phyloP scores from a whole-genome alignment of 2,329 filamentous ascomycete genomes.

The Hypoxylon sp. region DNA sequence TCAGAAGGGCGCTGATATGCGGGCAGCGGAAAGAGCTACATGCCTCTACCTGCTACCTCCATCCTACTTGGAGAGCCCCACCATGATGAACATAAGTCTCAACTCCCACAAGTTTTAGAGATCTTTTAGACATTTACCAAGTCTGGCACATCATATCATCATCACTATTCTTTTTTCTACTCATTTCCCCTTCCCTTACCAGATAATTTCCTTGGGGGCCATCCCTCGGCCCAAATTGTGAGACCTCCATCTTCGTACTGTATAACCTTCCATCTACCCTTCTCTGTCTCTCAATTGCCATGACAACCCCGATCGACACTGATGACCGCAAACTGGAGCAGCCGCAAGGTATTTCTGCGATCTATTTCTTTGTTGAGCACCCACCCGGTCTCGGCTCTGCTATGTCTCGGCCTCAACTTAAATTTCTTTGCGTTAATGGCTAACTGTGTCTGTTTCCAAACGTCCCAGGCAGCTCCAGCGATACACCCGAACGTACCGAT shows the following conservation, averaged over 20 bases:
- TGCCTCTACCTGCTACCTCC: constrained; percentile 11
- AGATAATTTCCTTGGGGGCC: constrained; percentile 34
- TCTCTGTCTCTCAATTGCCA: constrained; percentile 32
- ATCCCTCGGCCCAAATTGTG: constrained; percentile 36
- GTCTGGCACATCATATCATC: constrained; percentile 42
- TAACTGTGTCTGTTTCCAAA: constrained; percentile 42
- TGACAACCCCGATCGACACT: constrained; percentile 44
- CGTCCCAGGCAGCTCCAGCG: constrained; percentile 39
- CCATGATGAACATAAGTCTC: constrained; percentile 42
- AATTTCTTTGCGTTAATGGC: constrained; percentile 33
- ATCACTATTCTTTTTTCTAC: constrained; percentile 23
- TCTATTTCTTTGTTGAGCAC: constrained; percentile 34
- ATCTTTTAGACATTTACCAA: constrained; percentile 40
- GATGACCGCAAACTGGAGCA: constrained; percentile 40
- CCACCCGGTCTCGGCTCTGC: constrained; percentile 2
- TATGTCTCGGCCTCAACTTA: constrained; percentile 6
- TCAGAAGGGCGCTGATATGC: constrained; percentile 5
- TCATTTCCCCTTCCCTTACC: constrained; percentile 9
- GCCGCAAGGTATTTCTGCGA: constrained; percentile 45
- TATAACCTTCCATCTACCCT: constrained; percentile 22
- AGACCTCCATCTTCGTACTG: constrained; percentile 14
- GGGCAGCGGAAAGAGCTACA: constrained; percentile 26
- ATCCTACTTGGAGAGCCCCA: constrained; percentile 38
- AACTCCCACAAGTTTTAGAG: constrained; percentile 40
- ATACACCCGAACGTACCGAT: constrained; percentile 45